Evolutionary conservation across 2,329 filamentous ascomycete species (phyloP).

Genomic region (Aureobasidium sp.): DNA sequence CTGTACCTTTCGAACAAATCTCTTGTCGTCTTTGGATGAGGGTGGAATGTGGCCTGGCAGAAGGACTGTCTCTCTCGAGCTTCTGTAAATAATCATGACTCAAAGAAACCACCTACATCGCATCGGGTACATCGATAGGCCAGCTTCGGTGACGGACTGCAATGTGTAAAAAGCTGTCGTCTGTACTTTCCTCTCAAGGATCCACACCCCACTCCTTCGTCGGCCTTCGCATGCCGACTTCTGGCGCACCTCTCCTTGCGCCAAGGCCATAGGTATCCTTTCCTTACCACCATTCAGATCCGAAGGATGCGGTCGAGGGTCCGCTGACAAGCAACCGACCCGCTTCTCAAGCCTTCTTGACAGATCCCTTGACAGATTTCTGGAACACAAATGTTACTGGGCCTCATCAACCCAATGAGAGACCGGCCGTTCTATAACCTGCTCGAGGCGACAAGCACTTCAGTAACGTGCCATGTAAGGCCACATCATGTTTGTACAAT

Average conservation of each 20-base stretch:
- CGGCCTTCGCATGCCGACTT: not conserved
- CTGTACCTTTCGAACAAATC: not conserved
- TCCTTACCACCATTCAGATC: not conserved
- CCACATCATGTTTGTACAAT: too few species aligned
- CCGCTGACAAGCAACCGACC: not conserved
- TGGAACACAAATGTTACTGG: too few species aligned
- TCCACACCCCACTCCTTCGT: not conserved
- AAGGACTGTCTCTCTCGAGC: not conserved
- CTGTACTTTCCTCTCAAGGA: not conserved
- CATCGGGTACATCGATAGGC: slow-evolving; percentile 2
- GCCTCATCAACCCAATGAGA: too few species aligned
- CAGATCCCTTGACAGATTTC: not conserved
- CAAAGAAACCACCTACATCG: not conserved
- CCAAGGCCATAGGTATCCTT: not conserved
- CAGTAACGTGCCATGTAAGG: too few species aligned
- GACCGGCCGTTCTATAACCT: too few species aligned
- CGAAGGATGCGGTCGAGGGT: not conserved
- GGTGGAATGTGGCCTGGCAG: too few species aligned
- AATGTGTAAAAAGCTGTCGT: slow-evolving; percentile 7
- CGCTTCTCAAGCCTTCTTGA: not conserved
- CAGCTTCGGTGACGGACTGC: slow-evolving; percentile 1
- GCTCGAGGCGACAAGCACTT: too few species aligned
- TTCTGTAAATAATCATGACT: not conserved
- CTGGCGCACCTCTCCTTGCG: not conserved
- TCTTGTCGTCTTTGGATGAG: not conserved